These are phyloP conservation scores for Echites panduratus DNA, from an alignment of 257 asterid genomes.

Conservation along the genomic window DNA sequence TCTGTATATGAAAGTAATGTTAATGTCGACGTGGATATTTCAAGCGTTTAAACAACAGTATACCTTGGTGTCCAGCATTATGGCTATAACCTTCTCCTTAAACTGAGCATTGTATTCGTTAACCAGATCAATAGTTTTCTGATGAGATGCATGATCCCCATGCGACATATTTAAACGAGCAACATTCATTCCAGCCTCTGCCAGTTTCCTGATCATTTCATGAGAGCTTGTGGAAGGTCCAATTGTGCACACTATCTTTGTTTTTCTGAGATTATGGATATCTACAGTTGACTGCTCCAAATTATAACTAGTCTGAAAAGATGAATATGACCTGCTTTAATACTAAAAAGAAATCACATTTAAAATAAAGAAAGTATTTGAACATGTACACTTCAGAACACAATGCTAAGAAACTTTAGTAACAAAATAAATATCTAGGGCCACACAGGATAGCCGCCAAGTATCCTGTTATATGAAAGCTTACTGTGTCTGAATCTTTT, in stretches of 20 bases:
- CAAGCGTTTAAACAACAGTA: background rate
- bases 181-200: constrained; percentile 95
- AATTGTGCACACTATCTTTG: constrained; percentile 91
- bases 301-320: constrained; percentile 31
- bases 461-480: background rate
- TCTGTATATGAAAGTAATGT: background rate
- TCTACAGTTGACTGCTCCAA: constrained; percentile 28
- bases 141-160: constrained; percentile 95
- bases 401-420: background rate
- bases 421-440: background rate
- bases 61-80: constrained; percentile 98
- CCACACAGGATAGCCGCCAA: background rate
- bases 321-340: background rate
- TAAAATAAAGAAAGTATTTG: background rate
- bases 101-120: constrained; percentile 89
- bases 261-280: constrained; percentile 56
- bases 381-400: background rate
- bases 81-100: constrained; percentile 75
- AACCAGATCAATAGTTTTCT: constrained; percentile 84
- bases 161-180: constrained; percentile 98
- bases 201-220: constrained; percentile 97
- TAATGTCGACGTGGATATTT: background rate
- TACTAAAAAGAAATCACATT: background rate
- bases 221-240: constrained; percentile 97
- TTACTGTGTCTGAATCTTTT: background rate